Base-by-base conservation (phyloP, 208 protist species). In the Lotmaria passim region DNA sequence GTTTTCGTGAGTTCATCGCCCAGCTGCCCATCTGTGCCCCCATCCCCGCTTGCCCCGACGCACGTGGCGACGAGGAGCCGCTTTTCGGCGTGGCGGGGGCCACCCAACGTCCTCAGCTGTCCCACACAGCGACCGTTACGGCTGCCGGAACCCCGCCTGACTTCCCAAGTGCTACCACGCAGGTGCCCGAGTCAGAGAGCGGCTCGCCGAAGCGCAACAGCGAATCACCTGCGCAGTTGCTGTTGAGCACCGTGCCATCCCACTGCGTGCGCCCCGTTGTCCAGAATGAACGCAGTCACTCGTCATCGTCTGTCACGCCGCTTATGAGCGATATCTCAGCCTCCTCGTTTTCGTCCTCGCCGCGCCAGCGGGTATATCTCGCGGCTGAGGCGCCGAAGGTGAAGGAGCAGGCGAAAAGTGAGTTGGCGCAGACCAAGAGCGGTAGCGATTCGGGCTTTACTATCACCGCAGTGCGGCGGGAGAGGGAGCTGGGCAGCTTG, bases 1-100 rank as follows among this genome's bases (percentile, higher is more conserved):
- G 30, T 14, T 75, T 75, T 30, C 55, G 58, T 28, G 61, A 69
- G 19, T 69, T 75, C 24, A 53, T 57, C 36, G 24, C 47, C 33
- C 60, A 64, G 7, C 38, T 75, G 21, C 57, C 57, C 17, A 17
- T 2, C 30, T 39, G 8, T 14, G 31, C 19, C 61, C 1, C 12
- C 33, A 56, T 24, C 17, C 50, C 28, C 14, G 48, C 39, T 39
- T n/a, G 26, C 12, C 3, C 52, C 7, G 52, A 58, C 24, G 2
- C 19, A 5, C n/a, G 2, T 0, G 26, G 33, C 57, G 50, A 31
- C 1, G 38, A n/a, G 11, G 41, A 50, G 24, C 11, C 8, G 43
- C 41, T 17, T 1, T 15, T 26, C 4, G 7, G 21, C 14, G 47
- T 10, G 57, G 15, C 30, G 12, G 38, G 31, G 7, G 34, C 39